Base-by-base conservation (phyloP, 225 moss, liverwort and hornwort genomes). In the Lunularia cruciata region DNA sequence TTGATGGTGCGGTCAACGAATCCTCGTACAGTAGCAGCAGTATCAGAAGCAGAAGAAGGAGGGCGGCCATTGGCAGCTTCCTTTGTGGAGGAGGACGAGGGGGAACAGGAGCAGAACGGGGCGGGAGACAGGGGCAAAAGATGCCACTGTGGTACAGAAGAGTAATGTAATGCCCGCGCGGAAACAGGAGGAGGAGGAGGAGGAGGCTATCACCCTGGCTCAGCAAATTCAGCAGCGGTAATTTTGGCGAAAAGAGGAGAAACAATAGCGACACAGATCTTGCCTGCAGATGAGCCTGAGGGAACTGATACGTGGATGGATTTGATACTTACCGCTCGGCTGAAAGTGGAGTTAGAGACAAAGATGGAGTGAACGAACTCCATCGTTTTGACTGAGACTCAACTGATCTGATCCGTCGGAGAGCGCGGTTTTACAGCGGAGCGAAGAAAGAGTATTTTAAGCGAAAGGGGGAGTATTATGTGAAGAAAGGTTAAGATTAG, bases 111-210 rank as follows among this genome's bases (percentile, higher is more conserved):
- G 51, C 20, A 6, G 25, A 51, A 51, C 20, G 22, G 22, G 51
- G 51, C 51, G 13, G 55, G 55, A 56, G 26, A 31, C 28, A 30
- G 30, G 55, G 55, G 55, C 6, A 20, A 49, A 56, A 56, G 55
- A 15, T 56, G 28, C 27, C 28, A 30, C 55, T 27, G 55, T 56
- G 55, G 13, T 6, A 13, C 40, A 40, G 40, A 40, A 40, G 6
- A 13, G 40, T 40, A 13, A 40, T n/a, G n/a, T n/a, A n/a, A n/a
- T n/a, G n/a, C n/a, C n/a, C n/a, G n/a, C n/a, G n/a, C n/a, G n/a
- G n/a, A n/a, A n/a, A n/a, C n/a, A n/a, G n/a, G n/a, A n/a, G n/a
- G n/a, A n/a, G n/a, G n/a, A n/a, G n/a, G n/a, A n/a, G n/a, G n/a
- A n/a, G n/a, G n/a, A n/a, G n/a, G n/a, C n/a, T n/a, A n/a, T n/a